A percentile compares a stretch with the other conserved stretches of the same genome.
Evolutionary conservation across 371 early-diverging fungal genomes (phyloP).

Genomic region (Mortierella sp.): DNA sequence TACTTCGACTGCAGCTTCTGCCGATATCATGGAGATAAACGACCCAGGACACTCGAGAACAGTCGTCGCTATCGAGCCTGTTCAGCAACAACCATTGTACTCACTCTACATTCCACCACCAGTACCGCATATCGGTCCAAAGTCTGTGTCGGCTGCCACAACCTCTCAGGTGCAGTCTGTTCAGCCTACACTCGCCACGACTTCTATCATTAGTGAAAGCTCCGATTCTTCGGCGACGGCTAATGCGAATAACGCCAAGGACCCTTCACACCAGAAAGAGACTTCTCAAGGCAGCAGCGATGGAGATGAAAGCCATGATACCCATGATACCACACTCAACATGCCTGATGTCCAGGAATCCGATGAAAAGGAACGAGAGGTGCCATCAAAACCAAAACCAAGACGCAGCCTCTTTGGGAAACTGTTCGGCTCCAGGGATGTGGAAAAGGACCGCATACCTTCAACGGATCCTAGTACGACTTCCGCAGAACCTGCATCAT

Average conservation of each 20-base stretch:
- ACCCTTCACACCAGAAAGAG: conserved; percentile 12
- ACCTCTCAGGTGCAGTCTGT: neutral
- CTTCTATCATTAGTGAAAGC: neutral
- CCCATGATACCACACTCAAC: neutral
- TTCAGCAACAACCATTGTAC: conserved; percentile 41
- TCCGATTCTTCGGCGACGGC: conserved; percentile 10
- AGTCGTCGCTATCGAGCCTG: conserved; percentile 39
- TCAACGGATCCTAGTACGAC: conserved; percentile 9
- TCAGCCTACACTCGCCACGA: conserved; percentile 2
- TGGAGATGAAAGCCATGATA: neutral
- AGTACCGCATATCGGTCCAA: neutral
- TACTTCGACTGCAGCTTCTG: conserved; percentile 23
- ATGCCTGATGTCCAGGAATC: neutral
- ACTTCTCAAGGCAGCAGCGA: conserved; percentile 5
- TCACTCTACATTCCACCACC: conserved; percentile 41
- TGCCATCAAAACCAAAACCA: conserved; percentile 1
- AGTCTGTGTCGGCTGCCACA: too few species aligned
- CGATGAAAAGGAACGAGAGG: neutral
- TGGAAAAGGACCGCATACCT: neutral
- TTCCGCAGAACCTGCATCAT: conserved; percentile 12
- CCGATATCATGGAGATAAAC: conserved; percentile 52
- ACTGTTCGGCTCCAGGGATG: conserved; percentile 19
- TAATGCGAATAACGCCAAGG: neutral
- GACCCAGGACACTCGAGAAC: conserved; percentile 36
- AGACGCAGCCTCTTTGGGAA: conserved; percentile 26